Evolutionary conservation across 2,329 filamentous ascomycete genomes (phyloP), one percentile per base, ranked within the genome.

Genomic region (Aspergillus sp.): DNA sequence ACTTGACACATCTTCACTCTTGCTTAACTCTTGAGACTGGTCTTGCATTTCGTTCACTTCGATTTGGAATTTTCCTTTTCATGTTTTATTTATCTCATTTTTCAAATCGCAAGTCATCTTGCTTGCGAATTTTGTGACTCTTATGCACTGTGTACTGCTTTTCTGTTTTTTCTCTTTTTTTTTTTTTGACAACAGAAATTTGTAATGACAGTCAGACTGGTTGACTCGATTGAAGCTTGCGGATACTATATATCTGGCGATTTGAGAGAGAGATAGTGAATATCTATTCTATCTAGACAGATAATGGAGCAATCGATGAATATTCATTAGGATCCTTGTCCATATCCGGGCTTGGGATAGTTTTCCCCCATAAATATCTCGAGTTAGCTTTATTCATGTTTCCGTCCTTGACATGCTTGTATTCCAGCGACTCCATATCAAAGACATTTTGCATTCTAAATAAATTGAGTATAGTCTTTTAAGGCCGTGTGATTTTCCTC

Each of bases 131-230:
- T 53, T 47, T 51, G 50, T 45, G 32, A 42, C 25, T 48, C 46
- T 41, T 37, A n/a, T 44, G 44, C 42, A 47, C 19, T 37, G 41
- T 47, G 38, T 38, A 15, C 22, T 42, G 25, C 44, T 51, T 51
- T 51, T 46, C 17, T 47, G 47, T 49, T 42, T 43, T 49, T 49
- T 42, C 42, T 49, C 2, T 19, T 19, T 3, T 19, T 19, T 19
- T 19, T 2, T 50, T 23, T 38, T 37, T 44, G 39, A 42, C 41
- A 20, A 27, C 30, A 23, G 37, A 43, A 41, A 49, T 49, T 50
- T 57, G 50, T 53, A 51, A 57, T 53, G 55, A 51, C 46, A 45
- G 47, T 46, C 47, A 50, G 53, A 52, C 49, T 53, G 49, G 45
- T 41, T 23, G 38, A 41, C 19, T 46, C 25, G 50, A 19, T 42